Percentiles rank a stretch among this genome's conserved stretches.
phyloP scores from a whole-genome alignment of 2,329 filamentous ascomycete genomes.

The Pseudogymnoascus sp. region DNA sequence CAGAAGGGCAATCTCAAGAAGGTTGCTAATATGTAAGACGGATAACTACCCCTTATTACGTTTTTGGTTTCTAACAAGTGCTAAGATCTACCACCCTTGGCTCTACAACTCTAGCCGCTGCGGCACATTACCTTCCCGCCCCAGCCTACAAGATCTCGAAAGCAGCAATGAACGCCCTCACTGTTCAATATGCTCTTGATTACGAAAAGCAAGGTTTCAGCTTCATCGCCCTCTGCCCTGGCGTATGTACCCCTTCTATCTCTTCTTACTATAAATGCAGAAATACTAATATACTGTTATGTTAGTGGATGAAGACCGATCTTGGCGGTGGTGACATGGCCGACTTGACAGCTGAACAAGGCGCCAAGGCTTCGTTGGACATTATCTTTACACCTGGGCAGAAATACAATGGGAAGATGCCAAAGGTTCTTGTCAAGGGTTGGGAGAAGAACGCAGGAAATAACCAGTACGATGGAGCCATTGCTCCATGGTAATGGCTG shows the following conservation, averaged over 20 bases:
- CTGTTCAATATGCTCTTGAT: slow-evolving; percentile 33
- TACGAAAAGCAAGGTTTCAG: slow-evolving; percentile 34
- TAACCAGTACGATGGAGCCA: slow-evolving; percentile 5
- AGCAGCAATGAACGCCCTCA: slow-evolving; percentile 39
- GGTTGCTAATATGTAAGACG: neutral
- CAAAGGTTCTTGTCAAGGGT: slow-evolving; percentile 11
- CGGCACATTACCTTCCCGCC: slow-evolving; percentile 13
- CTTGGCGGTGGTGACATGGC: slow-evolving; percentile 30
- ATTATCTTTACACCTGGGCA: slow-evolving; percentile 6
- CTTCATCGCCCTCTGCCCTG: slow-evolving; percentile 35
- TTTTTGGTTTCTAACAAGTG: slow-evolving; percentile 2
- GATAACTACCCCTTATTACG: slow-evolving; percentile 13
- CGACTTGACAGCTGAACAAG: slow-evolving; percentile 33
- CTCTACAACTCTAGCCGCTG: slow-evolving; percentile 28
- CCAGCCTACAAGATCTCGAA: slow-evolving; percentile 39
- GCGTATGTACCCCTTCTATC: slow-evolving; percentile 28
- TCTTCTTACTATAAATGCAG: neutral
- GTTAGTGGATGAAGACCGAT: slow-evolving; percentile 38
- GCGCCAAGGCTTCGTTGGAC: slow-evolving; percentile 23
- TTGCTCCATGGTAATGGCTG: neutral
- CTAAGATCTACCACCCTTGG: slow-evolving; percentile 34
- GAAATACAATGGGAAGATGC: slow-evolving; percentile 10
- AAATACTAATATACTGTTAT: slow-evolving; percentile 6
- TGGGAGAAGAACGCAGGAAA: slow-evolving; percentile 10
- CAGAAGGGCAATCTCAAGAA: neutral